These are phyloP conservation scores for Lyophyllum atratum DNA, from an alignment of 768 basidiomycete genomes.

Conservation along the genomic window DNA sequence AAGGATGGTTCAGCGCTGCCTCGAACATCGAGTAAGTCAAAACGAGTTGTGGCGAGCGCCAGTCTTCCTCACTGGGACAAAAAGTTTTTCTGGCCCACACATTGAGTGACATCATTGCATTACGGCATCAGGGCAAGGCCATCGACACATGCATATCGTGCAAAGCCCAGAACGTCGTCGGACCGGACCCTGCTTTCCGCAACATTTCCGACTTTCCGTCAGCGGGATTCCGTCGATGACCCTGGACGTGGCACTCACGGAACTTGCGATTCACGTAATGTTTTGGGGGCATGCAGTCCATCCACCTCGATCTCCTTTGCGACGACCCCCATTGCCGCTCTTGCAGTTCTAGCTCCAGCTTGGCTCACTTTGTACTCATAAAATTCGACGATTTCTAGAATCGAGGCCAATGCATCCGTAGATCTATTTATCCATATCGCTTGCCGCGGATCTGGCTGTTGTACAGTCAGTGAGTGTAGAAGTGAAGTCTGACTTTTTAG, in stretches of 20 bases:
- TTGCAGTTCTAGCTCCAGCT: slow-evolving; percentile 48
- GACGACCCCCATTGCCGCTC: slow-evolving; percentile 57
- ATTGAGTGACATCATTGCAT: slow-evolving; percentile 34
- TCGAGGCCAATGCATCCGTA: slow-evolving; percentile 39
- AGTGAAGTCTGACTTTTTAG: slow-evolving; percentile 50
- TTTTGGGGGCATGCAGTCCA: slow-evolving; percentile 48
- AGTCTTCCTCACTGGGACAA: slow-evolving; percentile 24
- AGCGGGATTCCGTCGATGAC: neutral
- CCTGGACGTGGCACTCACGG: slow-evolving; percentile 41
- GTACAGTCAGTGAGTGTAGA: slow-evolving; percentile 40
- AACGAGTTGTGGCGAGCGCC: slow-evolving; percentile 9
- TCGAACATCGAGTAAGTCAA: slow-evolving; percentile 10
- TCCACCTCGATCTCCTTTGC: slow-evolving; percentile 61
- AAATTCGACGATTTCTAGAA: slow-evolving; percentile 47
- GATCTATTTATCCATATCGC: slow-evolving; percentile 31
- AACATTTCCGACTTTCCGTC: slow-evolving; percentile 20
- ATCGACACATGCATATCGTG: slow-evolving; percentile 56
- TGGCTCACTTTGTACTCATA: slow-evolving; percentile 55
- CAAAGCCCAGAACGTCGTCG: slow-evolving; percentile 55
- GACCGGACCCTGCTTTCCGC: slow-evolving; percentile 39
- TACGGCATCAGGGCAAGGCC: slow-evolving; percentile 55
- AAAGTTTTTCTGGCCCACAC: slow-evolving; percentile 46
- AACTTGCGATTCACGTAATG: slow-evolving; percentile 33
- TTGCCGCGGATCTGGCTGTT: slow-evolving; percentile 26
- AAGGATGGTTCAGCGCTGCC: slow-evolving; percentile 1